Evolutionary conservation across 176 grass and related monocot genomes (phyloP), one percentile per base, ranked within the genome.

Genomic region (Paspalum notatum): DNA sequence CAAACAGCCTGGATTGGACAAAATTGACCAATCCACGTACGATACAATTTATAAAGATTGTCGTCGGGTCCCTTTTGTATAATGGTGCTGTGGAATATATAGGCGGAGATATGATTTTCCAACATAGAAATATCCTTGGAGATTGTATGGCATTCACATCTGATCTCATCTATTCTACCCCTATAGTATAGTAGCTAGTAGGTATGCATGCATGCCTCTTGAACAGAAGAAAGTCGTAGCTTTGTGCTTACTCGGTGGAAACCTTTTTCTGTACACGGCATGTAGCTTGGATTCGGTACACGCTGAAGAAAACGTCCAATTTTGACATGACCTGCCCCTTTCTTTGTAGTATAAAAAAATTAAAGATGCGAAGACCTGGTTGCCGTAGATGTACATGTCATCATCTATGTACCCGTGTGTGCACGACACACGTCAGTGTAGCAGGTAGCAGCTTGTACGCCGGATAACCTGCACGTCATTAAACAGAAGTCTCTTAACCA

Each of bases 321-420:
- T 77, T 48, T 68, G 82, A 84, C 73, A 49, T 84, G 82, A 77
- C 82, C 62, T 49, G 62, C 43, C 53, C 82, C n/a, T n/a, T n/a
- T n/a, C n/a, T n/a, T n/a, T n/a, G n/a, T n/a, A n/a, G n/a, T n/a
- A n/a, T n/a, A n/a, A n/a, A n/a, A n/a, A n/a, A 58, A 52, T 62
- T 75, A 76, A 76, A 77, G 82, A 84, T 60, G 52, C 67, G 68
- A 84, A 68, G 72, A 84, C 73, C 50, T 67, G 61, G 46, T 60
- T 68, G 62, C 22, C 40, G 58, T 24, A 54, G 72, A 54, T 16
- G 72, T 40, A n/a, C n/a, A n/a, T n/a, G n/a, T n/a, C n/a, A n/a
- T n/a, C n/a, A n/a, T n/a, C n/a, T 20, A 21, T 56, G 54, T 56
- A 21, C 17, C 24, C 21, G 9, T 51, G 68, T 39, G 66, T 5